phyloP scores from a whole-genome alignment of 2,329 filamentous ascomycete genomes.

The Pestalotiopsis sp. region DNA sequence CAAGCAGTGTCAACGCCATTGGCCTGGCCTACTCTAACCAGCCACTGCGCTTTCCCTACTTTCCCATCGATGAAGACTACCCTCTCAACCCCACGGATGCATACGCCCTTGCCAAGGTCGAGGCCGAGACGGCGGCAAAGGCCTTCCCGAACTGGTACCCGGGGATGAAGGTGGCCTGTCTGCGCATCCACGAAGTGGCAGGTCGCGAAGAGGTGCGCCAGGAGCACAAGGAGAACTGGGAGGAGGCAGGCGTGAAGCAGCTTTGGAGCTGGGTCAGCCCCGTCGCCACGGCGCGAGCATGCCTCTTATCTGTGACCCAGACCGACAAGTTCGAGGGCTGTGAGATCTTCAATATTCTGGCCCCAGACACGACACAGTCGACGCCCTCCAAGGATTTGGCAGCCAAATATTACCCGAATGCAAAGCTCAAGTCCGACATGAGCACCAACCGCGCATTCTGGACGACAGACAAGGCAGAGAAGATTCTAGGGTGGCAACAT shows the following conservation, averaged over 20 bases:
- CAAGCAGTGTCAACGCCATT: slow-evolving; percentile 40
- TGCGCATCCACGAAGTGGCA: slow-evolving; percentile 40
- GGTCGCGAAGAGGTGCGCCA: slow-evolving; percentile 30
- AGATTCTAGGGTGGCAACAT: slow-evolving; percentile 20
- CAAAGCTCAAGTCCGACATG: slow-evolving; percentile 26
- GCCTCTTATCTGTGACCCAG: slow-evolving; percentile 35
- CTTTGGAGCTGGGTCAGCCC: slow-evolving; percentile 40
- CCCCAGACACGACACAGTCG: slow-evolving; percentile 32
- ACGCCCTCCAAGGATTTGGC: slow-evolving; percentile 26
- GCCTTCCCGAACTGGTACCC: slow-evolving; percentile 39
- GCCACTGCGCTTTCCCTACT: slow-evolving; percentile 37
- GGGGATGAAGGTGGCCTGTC: slow-evolving; percentile 38
- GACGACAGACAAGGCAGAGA: slow-evolving; percentile 24
- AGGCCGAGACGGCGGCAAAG: slow-evolving; percentile 36
- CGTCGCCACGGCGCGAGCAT: slow-evolving; percentile 36
- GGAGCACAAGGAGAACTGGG: slow-evolving; percentile 36
- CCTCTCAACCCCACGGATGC: slow-evolving; percentile 35
- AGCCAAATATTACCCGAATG: slow-evolving; percentile 27
- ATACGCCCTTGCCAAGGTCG: slow-evolving; percentile 39
- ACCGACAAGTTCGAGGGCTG: slow-evolving; percentile 33
- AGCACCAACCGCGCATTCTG: slow-evolving; percentile 27
- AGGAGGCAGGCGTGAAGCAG: slow-evolving; percentile 35
- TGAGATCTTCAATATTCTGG: slow-evolving; percentile 38
- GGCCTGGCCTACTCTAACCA: slow-evolving; percentile 39
- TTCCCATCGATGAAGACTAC: slow-evolving; percentile 39